Base-by-base conservation (phyloP, 257 asterid species). In the Prunella vulgaris region DNA sequence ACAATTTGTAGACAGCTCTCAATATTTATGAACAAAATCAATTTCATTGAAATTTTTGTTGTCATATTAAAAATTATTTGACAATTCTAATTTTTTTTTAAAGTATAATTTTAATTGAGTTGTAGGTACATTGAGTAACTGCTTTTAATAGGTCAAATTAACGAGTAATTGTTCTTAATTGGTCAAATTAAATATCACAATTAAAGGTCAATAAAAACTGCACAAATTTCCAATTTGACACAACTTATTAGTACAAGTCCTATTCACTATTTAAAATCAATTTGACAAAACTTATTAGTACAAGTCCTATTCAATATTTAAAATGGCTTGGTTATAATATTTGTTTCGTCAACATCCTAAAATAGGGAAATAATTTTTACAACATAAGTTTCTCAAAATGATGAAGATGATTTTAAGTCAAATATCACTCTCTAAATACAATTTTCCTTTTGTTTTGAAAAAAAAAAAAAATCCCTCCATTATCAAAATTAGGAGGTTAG, bases 361-460 rank as follows among this genome's bases (percentile, higher is more conserved):
- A 64, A 40, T 21, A 6, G 56, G 53, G 68, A 33, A 37, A 56
- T 42, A 64, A 7, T 4, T 56, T 27, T 27, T 52, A 20, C 38
- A 64, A 40, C 53, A 64, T 40, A 61, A 61, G 51, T 12, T 35
- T 7, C 32, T 6, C 30, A 3, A 33, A 33, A 18, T 10, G 9
- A 60, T 62, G 10, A 62, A 62, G 20, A 62, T 21, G 54, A 17
- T 10, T 21, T 37, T 15, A 53, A 62, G 68, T 64, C 70, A 42
- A 64, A n/a, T 22, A 25, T n/a, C n/a, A n/a, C 32, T 44, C 70
- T 44, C 33, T 65, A 44, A 46, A 44, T 65, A 44, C 44, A 65
- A 24, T 27, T 46, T 59, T 65, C 70, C 70, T 65, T 44, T 24
- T 59, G 44, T 46, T 44, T 59, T 59, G 59, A 46, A 9, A n/a